Evolutionary conservation across 2,329 filamentous ascomycete genomes (phyloP), one percentile per base, ranked within the genome.

Genomic region (Simplicillium aogashimaense): DNA sequence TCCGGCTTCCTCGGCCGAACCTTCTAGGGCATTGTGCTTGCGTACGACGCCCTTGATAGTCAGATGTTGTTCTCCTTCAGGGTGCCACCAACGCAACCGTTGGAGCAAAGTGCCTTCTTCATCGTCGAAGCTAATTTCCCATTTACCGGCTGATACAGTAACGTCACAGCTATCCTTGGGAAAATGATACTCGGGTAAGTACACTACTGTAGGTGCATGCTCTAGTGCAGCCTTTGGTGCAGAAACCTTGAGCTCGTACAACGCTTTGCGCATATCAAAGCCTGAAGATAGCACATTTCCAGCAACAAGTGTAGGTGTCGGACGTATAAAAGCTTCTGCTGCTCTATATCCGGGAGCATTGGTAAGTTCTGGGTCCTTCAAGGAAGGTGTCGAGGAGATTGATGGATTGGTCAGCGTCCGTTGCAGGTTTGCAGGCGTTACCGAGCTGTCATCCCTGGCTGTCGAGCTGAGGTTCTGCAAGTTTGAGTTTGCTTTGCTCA

Each of bases 131-230:
- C 78, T 79, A 45, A 97, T 86, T 50, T 83, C 80, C 89, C 89
- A 98, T 56, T 90, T 92, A 7, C 94, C 94, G 1, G 83, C 85
- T 38, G 78, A 86, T 20, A 88, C 83, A 40, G 83, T 74, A 4
- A 98, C 79, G 1, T 71, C 72, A 31, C 80, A 84, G 35, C 76
- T 69, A 36, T 82, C 76, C 39, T 78, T 76, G 2, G 90, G 89
- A 57, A 94, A 98, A 62, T 98, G 92, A 54, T 86, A 95, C 42
- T 89, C 86, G 0, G 92, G 92, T 2, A 98, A 68, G 59, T 86
- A 94, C 8, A 97, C 71, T 35, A 87, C 74, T 0, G 90, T 97
- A 0, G 88, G 87, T 2, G 68, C 65, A 1, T 82, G 75, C 31
- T 85, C 72, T 2, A 54, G 51, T 3, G 80, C 78, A 1, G 76